A percentile compares a stretch with the other conserved stretches of the same genome.
phyloP scores from a whole-genome alignment of 2,329 filamentous ascomycete genomes.

The Colletotrichum lini region DNA sequence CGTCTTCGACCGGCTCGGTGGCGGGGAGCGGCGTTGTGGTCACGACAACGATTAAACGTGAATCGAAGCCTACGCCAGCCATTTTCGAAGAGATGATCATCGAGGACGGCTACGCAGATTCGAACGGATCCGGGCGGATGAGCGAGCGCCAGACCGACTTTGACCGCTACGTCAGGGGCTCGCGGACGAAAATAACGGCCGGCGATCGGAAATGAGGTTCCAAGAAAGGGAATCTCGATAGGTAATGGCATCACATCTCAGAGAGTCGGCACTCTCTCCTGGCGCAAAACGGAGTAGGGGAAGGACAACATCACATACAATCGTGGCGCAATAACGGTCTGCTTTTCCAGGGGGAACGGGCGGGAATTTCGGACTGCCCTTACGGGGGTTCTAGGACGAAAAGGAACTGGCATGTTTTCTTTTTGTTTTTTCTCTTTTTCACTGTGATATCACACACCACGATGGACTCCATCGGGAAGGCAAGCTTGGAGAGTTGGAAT shows the following conservation, averaged over 20 bases:
- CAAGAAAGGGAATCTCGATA: background rate
- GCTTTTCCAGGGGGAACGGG: background rate
- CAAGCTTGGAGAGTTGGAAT: background rate
- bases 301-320: constrained; percentile 4
- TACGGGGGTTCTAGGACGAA: constrained; percentile 34
- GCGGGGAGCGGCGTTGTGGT: constrained; percentile 49
- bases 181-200: constrained; percentile 28
- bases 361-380: constrained; percentile 24
- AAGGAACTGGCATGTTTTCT: background rate
- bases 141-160: background rate
- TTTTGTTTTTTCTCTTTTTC: background rate
- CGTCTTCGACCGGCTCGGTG: background rate
- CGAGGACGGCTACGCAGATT: constrained; percentile 26
- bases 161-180: background rate
- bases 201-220: background rate
- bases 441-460: constrained; percentile 18
- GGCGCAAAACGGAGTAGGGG: background rate
- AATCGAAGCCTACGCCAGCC: constrained; percentile 47
- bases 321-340: constrained; percentile 16
- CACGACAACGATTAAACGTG: constrained; percentile 56
- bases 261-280: background rate
- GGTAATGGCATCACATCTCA: constrained; percentile 14
- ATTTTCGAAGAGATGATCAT: constrained; percentile 25
- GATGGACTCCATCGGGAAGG: background rate
- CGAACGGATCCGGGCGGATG: constrained; percentile 4